phyloP scores from a whole-genome alignment of 176 grass and related monocot genomes.

The Oryza rufipogon region DNA sequence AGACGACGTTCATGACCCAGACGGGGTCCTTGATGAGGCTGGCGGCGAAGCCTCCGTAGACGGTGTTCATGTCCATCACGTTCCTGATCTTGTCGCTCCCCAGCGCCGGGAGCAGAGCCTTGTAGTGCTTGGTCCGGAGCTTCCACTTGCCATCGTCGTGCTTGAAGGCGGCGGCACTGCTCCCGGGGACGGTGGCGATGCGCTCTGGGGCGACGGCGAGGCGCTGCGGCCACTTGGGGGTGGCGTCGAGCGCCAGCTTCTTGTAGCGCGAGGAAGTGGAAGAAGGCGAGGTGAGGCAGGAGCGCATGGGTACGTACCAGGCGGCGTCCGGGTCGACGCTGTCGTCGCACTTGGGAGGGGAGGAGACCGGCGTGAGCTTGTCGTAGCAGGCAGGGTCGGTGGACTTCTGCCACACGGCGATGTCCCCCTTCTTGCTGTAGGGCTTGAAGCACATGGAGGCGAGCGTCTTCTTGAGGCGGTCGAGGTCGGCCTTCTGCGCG shows the following conservation, averaged over 20 bases:
- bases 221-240: conserved; percentile 85
- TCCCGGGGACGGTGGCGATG: conserved; percentile 63
- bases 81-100: conserved; percentile 78
- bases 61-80: conserved; percentile 92
- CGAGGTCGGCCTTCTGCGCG: conserved; percentile 78
- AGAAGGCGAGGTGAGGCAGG: conserved; percentile 67
- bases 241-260: conserved; percentile 48
- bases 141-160: conserved; percentile 83
- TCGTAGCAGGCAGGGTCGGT: conserved; percentile 68
- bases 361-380: conserved; percentile 63
- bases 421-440: conserved; percentile 83
- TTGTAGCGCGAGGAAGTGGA: conserved; percentile 40
- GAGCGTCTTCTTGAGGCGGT: conserved; percentile 72
- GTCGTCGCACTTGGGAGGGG: conserved; percentile 85
- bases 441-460: conserved; percentile 86
- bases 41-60: conserved; percentile 74
- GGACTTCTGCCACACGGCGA: conserved; percentile 92
- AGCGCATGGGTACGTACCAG: conserved; percentile 87
- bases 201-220: conserved; percentile 64
- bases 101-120: conserved; percentile 65
- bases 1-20: conserved; percentile 98
- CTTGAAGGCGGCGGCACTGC: conserved; percentile 64
- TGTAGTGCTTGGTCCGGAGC: conserved; percentile 70
- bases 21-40: conserved; percentile 72
- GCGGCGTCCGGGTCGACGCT: conserved; percentile 81